Evolutionary conservation across 169 alveolate species (phyloP), one percentile per base, ranked within the genome.

Genomic region (Miamiensis avidus): DNA sequence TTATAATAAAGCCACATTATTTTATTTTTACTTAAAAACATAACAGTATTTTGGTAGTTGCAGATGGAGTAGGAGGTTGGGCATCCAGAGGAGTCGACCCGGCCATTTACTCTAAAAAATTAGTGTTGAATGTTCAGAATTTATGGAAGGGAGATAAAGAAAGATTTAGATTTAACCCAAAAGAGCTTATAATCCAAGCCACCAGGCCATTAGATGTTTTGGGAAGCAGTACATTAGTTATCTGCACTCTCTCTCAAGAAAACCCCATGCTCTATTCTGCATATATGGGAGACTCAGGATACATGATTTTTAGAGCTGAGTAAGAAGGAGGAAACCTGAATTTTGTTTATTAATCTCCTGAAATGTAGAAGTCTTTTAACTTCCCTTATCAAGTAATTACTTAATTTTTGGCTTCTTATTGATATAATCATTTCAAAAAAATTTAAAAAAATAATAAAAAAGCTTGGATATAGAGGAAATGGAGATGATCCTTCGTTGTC

Each of bases 61-160:
- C 97, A 11, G 97, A 94, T 86, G 97, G 97, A 31, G 96, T 94
- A 28, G 96, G 96, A 25, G 95, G 96, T 20, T 90, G 96, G 95
- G 84, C 91, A 25, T 74, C 69, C 27, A 32, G 73, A 20, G 93
- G 94, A 31, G 85, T 93, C 32, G 95, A 91, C 76, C 95, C 95
- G 15, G 81, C 94, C 1, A 76, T 74, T 26, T 91, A 85, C 65
- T 78, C 95, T 11, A 78, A 89, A 34, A 77, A 78, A 30, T 32
- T 86, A 27, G 30, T 26, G 15, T 0, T 6, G 1, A n/a, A 34
- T 75, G 74, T 25, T 1, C 49, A 31, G 74, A 32, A 81, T 29
- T 26, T 25, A 1, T 75, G 31, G 6, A 6, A 27, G n/a, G 29
- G 33, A 78, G 15, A 32, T 11, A 34, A 29, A 11, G 26, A 75